Evolutionary conservation across 2,329 filamentous ascomycete genomes (phyloP), one percentile per base, ranked within the genome.

Genomic region (Cladorrhinum sp.): DNA sequence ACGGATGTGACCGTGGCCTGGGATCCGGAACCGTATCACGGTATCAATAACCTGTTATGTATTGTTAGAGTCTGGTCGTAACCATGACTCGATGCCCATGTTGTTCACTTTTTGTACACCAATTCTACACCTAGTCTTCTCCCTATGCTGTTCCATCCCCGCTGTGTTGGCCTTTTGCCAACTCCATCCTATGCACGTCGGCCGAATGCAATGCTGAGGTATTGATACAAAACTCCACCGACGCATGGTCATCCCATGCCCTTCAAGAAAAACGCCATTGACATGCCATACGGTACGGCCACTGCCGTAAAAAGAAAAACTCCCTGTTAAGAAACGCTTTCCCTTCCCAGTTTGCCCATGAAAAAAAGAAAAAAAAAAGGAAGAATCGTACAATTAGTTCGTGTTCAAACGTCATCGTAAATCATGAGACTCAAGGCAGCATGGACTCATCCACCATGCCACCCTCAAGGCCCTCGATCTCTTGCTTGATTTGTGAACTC

Each of bases 401-500:
- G 29, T 52, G 50, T 61, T 59, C 61, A 66, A 66, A 66, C 68
- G 62, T 73, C 57, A 53, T 62, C 61, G 53, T 63, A 45, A 60
- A 51, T 61, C 58, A 60, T 59, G 58, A 50, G 60, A 54, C 59
- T 67, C 63, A 84, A 76, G 76, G 77, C 75, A 85, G 84, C 80
- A 86, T 85, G 62, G 83, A 85, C 72, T 87, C 84, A 64, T 87
- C 83, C 74, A 90, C 84, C 60, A 90, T 86, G 62, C 91, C 88
- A 59, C 92, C 88, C 69, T 96, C 92, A 60, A 98, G 83, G 68
- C 88, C 89, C 78, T 98, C 93, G 78, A 99, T 97, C 18, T 92
- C 92, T 73, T 96, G 92, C 76, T 98, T 99, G 76, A 99, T 97
- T 74, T 92, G 89, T 64, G 91, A 89, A 66, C 91, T 92, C 68